A percentile compares a stretch with the other conserved stretches of the same genome.
These are phyloP conservation scores for Alopecurus myosuroides DNA, from an alignment of 176 grass and related monocot species.

Conservation along the genomic window DNA sequence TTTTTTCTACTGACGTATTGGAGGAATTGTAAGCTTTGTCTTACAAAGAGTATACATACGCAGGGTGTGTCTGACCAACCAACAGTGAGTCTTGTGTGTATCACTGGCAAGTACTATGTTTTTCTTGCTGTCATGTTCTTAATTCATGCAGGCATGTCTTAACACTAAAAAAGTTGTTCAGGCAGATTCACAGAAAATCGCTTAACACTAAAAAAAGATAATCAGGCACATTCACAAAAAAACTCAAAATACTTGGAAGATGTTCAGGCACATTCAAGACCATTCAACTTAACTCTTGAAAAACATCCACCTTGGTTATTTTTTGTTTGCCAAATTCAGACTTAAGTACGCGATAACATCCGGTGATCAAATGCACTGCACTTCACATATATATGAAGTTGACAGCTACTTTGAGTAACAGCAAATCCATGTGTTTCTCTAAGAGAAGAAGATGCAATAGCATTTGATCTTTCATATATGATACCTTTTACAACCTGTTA, in stretches of 20 bases:
- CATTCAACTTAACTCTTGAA: neutral
- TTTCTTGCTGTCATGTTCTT: too few relatives aligned
- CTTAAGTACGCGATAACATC: neutral
- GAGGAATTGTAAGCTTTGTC: too few relatives aligned
- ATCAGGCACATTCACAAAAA: too few relatives aligned
- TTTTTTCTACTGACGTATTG: slow-evolving; percentile 39
- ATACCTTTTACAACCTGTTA: neutral
- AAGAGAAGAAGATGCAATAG: neutral
- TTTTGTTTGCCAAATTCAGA: neutral
- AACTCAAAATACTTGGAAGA: too few relatives aligned
- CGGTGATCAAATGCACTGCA: neutral
- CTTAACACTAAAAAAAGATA: too few relatives aligned
- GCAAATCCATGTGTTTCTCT: neutral
- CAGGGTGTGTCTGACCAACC: too few relatives aligned
- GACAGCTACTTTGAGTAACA: neutral
- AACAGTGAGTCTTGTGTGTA: too few relatives aligned
- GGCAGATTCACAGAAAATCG: too few relatives aligned
- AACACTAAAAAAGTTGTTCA: too few relatives aligned
- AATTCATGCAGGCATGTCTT: too few relatives aligned
- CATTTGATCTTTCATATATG: neutral
- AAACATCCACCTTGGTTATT: neutral
- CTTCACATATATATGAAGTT: neutral
- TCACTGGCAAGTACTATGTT: too few relatives aligned
- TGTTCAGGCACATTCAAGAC: neutral
- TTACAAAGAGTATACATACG: too few relatives aligned